Percentiles rank a stretch among this genome's conserved stretches.
phyloP scores from a whole-genome alignment of 768 basidiomycete genomes.

The Lactarius akahatsu region DNA sequence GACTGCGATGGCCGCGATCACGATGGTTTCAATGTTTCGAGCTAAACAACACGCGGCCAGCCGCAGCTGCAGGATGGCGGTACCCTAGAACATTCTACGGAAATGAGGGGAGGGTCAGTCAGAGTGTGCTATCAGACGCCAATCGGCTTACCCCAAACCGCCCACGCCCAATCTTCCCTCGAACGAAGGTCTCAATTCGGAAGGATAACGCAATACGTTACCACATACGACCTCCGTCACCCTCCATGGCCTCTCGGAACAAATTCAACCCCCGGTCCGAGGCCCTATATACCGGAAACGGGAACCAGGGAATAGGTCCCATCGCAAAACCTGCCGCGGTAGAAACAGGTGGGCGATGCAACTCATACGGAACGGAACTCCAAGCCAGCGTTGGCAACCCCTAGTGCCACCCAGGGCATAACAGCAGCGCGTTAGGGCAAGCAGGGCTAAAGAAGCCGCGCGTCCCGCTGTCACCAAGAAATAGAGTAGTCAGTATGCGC shows the following conservation, averaged over 20 bases:
- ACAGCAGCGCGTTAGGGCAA: not conserved
- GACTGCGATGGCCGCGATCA: not conserved
- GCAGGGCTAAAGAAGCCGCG: not conserved
- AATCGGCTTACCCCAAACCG: slow-evolving; percentile 1
- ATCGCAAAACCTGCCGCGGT: not conserved
- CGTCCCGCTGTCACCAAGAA: not conserved
- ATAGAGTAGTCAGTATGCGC: not conserved
- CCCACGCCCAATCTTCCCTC: not conserved
- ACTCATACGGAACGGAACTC: not conserved
- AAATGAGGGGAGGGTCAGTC: slow-evolving; percentile 5
- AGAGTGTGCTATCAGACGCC: slow-evolving; percentile 15
- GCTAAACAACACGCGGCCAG: not conserved
- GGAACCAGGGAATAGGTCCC: not conserved
- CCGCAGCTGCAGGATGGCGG: slow-evolving; percentile 12
- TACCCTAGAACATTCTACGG: not conserved
- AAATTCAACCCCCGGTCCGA: not conserved
- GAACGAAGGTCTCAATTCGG: not conserved
- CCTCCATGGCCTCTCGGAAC: not conserved
- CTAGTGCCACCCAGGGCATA: not conserved
- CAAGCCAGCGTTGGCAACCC: not conserved
- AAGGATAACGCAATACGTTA: not conserved
- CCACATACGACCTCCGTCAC: not conserved
- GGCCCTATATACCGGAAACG: not conserved
- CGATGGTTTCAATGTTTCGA: not conserved
- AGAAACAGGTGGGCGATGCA: not conserved